Conservation (phyloP, 805 yeast genomes). For the Saccharomyces kudriavzevii region DNA sequence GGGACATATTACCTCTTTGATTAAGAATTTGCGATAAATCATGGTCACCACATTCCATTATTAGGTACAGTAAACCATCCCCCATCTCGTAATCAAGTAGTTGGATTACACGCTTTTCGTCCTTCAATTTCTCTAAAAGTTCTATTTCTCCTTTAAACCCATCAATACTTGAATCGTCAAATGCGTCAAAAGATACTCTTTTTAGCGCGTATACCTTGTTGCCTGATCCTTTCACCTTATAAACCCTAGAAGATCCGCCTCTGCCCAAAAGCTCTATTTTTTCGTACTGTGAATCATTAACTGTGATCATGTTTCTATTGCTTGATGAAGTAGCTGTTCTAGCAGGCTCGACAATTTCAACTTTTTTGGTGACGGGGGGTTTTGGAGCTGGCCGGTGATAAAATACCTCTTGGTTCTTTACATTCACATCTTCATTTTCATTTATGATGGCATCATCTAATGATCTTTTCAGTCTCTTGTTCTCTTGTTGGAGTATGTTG, state of each 20-base stretch:
- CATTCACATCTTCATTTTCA: not conserved
- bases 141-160: constrained; percentile 91
- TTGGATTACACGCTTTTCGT: constrained; percentile 66
- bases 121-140: constrained; percentile 50
- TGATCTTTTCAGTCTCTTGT: not conserved
- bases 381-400: constrained; percentile 6
- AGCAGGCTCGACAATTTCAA: constrained; percentile 5
- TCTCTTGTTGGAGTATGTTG: not conserved
- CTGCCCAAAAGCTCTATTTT: constrained; percentile 72
- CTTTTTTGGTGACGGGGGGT: constrained; percentile 6
- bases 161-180: constrained; percentile 61
- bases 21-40: constrained; percentile 78
- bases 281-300: constrained; percentile 62
- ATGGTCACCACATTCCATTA: constrained; percentile 93
- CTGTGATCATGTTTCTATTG: constrained; percentile 24
- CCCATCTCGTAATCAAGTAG: constrained; percentile 66
- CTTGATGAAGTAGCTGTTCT: not conserved
- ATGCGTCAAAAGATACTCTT: constrained; percentile 70
- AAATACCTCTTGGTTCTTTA: not conserved
- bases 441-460: not conserved
- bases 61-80: constrained; percentile 55
- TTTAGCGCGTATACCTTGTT: constrained; percentile 70
- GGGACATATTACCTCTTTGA: constrained; percentile 39
- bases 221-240: constrained; percentile 54
- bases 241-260: constrained; percentile 91